Evolutionary conservation across 768 basidiomycete genomes (phyloP), one percentile per base, ranked within the genome.

Genomic region (Cystobasidium tubakii): DNA sequence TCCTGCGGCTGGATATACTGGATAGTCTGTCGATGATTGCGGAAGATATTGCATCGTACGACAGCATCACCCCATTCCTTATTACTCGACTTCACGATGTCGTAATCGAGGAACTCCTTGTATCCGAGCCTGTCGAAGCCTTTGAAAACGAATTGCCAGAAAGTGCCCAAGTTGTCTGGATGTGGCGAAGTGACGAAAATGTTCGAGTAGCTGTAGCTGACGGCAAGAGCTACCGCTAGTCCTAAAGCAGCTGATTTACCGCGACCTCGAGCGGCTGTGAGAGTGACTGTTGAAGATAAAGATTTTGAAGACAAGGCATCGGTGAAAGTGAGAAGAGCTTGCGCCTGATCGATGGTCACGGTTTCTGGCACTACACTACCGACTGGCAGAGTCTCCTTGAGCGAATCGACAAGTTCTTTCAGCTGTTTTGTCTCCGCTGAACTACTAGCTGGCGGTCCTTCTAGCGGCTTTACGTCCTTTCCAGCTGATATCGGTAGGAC

Each of bases 1-100:
- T 99, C 96, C 84, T 96, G 88, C 0, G 96, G 96, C 85, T 94
- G 90, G 60, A 99, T 98, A 80, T 97, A 99, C 92, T 99, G 95
- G 50, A 99, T 92, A 19, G 94, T 98, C 82, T 99, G 95, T 62
- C 95, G 85, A 82, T 96, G 94, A 54, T 89, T 87, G 75, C 89
- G 87, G 84, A 94, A 97, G 44, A 98, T 84, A 80, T 98, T 95
- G 34, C 98, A 93, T 54, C 95, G 84, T 0, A 99, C 95, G 77
- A 98, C 92, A 0, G 93, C 92, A 79, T 92, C 93, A 79, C 90
- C 90, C 79, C 92, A 91, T 69, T 96, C 94, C 0, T 92, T 88
- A 80, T 91, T 91, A n/a, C 90, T 92, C 75, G 90, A 92, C 81
- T 95, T 92, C 42, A 89, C 87, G n/a, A 98, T 92, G 79, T 98